These are phyloP conservation scores for Batrachochytrium dendrobatidis DNA, from an alignment of 371 early-diverging fungal species.

Conservation along the genomic window DNA sequence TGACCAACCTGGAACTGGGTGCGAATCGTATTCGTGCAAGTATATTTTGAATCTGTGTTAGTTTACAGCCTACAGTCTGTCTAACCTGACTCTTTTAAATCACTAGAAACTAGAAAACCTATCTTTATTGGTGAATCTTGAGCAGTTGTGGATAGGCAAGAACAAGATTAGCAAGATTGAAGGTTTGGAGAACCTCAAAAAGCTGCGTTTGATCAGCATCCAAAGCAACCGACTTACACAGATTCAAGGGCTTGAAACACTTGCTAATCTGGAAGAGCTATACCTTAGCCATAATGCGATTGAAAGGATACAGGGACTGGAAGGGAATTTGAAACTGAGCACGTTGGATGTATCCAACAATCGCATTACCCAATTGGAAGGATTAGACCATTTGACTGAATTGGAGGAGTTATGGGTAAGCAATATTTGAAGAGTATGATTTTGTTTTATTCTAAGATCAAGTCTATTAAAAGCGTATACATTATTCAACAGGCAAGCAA, in stretches of 20 bases:
- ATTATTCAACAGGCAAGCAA: conserved; percentile 54
- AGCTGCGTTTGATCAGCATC: neutral
- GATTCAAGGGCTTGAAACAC: conserved; percentile 59
- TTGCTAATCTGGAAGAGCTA: conserved; percentile 73
- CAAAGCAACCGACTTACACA: conserved; percentile 74
- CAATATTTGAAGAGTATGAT: too few relatives aligned
- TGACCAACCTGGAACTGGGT: conserved; percentile 86
- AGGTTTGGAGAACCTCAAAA: conserved; percentile 32
- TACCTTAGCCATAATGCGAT: conserved; percentile 89
- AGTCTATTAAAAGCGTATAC: neutral
- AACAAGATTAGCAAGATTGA: conserved; percentile 85
- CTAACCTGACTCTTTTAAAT: neutral
- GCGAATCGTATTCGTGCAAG: conserved; percentile 83
- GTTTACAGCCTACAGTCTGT: neutral
- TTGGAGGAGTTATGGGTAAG: conserved; percentile 89
- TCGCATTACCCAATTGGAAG: conserved; percentile 65
- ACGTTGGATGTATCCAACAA: conserved; percentile 84
- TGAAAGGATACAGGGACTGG: conserved; percentile 66
- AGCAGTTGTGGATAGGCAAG: conserved; percentile 92
- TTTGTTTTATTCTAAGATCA: neutral
- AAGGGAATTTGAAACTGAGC: conserved; percentile 59
- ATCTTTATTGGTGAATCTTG: conserved; percentile 65
- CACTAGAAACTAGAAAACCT: conserved; percentile 70
- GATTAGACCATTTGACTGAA: conserved; percentile 55
- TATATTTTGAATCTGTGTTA: conserved; percentile 4